These are phyloP conservation scores for Pythium biforme DNA, from an alignment of 352 stramenopile species.

Conservation along the genomic window DNA sequence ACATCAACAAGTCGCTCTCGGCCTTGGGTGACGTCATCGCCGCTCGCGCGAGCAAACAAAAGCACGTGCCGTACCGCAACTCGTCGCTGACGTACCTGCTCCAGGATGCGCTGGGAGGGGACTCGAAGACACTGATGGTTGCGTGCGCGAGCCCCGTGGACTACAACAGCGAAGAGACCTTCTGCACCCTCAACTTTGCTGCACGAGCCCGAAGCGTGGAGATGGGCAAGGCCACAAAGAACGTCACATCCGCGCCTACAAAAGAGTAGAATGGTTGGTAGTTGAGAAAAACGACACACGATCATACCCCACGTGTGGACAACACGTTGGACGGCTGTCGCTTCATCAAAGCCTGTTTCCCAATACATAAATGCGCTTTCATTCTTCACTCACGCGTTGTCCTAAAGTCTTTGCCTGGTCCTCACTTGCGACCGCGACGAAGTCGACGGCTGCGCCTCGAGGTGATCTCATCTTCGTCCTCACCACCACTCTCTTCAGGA, in stretches of 20 bases:
- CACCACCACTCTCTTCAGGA: not conserved
- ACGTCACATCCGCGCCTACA: constrained; percentile 42
- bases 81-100: constrained; percentile 94
- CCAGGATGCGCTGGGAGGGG: constrained; percentile 88
- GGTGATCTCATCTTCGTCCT: constrained; percentile 16
- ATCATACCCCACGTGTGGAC: not conserved
- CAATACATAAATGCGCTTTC: constrained; percentile 24
- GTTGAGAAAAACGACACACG: not conserved
- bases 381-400: not conserved
- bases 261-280: constrained; percentile 30
- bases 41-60: constrained; percentile 77
- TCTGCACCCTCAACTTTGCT: constrained; percentile 94
- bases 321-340: constrained; percentile 5
- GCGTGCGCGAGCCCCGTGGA: constrained; percentile 86
- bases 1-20: constrained; percentile 95
- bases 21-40: constrained; percentile 97
- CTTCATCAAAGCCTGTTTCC: constrained; percentile 5
- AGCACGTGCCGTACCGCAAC: constrained; percentile 95
- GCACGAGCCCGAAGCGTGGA: constrained; percentile 81
- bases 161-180: constrained; percentile 92
- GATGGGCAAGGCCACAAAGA: constrained; percentile 89
- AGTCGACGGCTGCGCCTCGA: constrained; percentile 27
- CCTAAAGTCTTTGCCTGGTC: not conserved
- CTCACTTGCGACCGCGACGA: constrained; percentile 25
- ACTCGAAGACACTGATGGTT: constrained; percentile 95